Conservation (phyloP, 2,329 filamentous ascomycete species). For the Penicillium sp. region DNA sequence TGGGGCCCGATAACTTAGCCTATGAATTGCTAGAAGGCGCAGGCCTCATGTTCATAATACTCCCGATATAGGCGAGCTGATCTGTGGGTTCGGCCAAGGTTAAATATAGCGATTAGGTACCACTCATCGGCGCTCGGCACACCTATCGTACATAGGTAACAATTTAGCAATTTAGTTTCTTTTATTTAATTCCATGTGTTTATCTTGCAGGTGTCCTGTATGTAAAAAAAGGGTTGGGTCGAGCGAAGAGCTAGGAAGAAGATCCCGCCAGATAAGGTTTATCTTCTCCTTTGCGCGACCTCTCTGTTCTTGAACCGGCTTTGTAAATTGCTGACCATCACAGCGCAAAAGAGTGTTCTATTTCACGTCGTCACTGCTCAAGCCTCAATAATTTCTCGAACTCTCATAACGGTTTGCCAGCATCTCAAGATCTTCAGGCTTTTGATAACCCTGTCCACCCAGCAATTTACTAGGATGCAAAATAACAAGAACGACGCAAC, state of each 20-base stretch:
- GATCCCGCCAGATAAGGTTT: too few species aligned
- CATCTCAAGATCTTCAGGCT: slow-evolving; percentile 18
- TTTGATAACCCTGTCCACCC: not conserved
- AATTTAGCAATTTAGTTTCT: not conserved
- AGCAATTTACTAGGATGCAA: slow-evolving; percentile 20
- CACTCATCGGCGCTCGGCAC: not conserved
- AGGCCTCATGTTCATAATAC: too few species aligned
- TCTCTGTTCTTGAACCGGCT: too few species aligned
- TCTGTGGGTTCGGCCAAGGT: not conserved
- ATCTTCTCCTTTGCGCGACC: too few species aligned
- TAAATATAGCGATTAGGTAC: not conserved
- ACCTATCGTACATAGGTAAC: too few species aligned
- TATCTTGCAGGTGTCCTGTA: not conserved
- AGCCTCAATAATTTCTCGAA: not conserved
- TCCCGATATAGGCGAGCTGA: not conserved
- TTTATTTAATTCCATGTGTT: not conserved
- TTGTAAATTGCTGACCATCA: too few species aligned
- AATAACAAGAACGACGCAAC: slow-evolving; percentile 16
- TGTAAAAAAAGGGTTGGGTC: not conserved
- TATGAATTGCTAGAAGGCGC: too few species aligned
- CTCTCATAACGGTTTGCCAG: not conserved
- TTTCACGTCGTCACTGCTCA: not conserved
- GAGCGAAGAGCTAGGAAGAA: too few species aligned
- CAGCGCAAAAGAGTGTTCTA: not conserved
- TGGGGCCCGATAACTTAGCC: too few species aligned